A percentile compares a stretch with the other conserved stretches of the same genome.
phyloP scores from a whole-genome alignment of 2,329 filamentous ascomycete species.

The Fusarium torulosum region DNA sequence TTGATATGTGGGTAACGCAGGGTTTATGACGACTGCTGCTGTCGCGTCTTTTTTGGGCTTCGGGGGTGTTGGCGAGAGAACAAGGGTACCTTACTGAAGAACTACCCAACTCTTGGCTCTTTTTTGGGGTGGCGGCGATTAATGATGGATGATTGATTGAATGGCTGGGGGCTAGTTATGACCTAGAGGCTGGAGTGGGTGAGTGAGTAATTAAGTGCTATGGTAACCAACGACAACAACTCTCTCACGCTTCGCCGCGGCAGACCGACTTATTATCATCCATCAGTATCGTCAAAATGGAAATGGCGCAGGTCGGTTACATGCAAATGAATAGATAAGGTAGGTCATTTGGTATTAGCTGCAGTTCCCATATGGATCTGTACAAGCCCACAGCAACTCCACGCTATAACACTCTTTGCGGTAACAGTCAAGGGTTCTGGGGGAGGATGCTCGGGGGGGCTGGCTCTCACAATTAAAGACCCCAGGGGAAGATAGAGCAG shows the following conservation, averaged over 20 bases:
- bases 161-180: no score
- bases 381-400: background rate
- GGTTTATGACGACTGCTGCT: slow-evolving; percentile 38
- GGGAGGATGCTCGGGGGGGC: slow-evolving; percentile 11
- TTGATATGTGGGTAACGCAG: slow-evolving; percentile 36
- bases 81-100: slow-evolving; percentile 8
- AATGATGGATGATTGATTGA: background rate
- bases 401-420: slow-evolving; percentile 20
- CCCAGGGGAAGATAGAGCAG: slow-evolving; percentile 4
- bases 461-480: slow-evolving; percentile 26
- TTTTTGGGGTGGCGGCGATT: slow-evolving; percentile 9
- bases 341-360: slow-evolving; percentile 15
- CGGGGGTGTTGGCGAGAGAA: slow-evolving; percentile 10
- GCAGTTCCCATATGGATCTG: slow-evolving; percentile 1
- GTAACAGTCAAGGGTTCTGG: slow-evolving; percentile 23
- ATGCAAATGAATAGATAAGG: slow-evolving; percentile 20
- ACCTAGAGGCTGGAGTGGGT: background rate
- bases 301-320: slow-evolving; percentile 30
- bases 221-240: slow-evolving; percentile 5
- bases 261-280: background rate
- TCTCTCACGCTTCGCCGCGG: no score
- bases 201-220: background rate
- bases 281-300: slow-evolving; percentile 7
- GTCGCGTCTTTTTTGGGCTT: slow-evolving; percentile 19
- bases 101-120: background rate